Conservation (phyloP, 23 red algal genomes). For the Gracilaria vermiculophylla region DNA sequence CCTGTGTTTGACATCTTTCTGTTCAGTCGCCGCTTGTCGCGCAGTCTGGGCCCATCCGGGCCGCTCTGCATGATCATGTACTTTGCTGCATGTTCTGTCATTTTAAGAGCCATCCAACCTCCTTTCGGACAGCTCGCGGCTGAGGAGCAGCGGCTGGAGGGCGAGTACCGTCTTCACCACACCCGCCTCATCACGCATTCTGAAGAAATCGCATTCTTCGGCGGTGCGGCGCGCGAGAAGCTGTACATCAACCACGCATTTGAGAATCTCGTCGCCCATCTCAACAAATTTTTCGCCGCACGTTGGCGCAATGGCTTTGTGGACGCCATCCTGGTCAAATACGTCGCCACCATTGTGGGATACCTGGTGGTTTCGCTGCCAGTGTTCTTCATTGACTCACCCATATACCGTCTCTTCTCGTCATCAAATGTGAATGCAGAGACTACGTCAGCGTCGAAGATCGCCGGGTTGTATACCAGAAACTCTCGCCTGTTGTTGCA, state of each 20-base stretch:
- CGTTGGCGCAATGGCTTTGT: slow-evolving; percentile 86
- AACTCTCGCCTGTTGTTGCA: slow-evolving; percentile 90
- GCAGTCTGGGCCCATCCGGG: slow-evolving; percentile 75
- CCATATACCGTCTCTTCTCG: slow-evolving; percentile 31
- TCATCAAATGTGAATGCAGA: neutral
- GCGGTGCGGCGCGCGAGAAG: slow-evolving; percentile 86
- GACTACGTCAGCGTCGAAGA: slow-evolving; percentile 63
- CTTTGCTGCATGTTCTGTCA: slow-evolving; percentile 78
- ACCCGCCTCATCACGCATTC: slow-evolving; percentile 89
- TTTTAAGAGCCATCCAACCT: slow-evolving; percentile 90
- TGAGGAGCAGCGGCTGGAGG: slow-evolving; percentile 93
- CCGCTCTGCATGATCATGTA: slow-evolving; percentile 89
- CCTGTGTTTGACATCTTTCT: slow-evolving; percentile 88
- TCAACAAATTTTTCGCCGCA: slow-evolving; percentile 75
- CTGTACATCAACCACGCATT: slow-evolving; percentile 92
- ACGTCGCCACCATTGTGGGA: slow-evolving; percentile 96
- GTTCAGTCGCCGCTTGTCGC: slow-evolving; percentile 66
- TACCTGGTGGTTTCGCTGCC: slow-evolving; percentile 94
- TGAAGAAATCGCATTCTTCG: slow-evolving; percentile 99
- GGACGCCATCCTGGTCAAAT: slow-evolving; percentile 96
- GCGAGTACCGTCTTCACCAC: slow-evolving; percentile 94
- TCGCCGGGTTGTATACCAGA: slow-evolving; percentile 92
- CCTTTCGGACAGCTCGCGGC: slow-evolving; percentile 91
- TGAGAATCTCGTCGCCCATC: slow-evolving; percentile 70
- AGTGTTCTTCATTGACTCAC: slow-evolving; percentile 81